Conservation (phyloP, 208 protist genomes). For the Eutreptiella sp. region DNA sequence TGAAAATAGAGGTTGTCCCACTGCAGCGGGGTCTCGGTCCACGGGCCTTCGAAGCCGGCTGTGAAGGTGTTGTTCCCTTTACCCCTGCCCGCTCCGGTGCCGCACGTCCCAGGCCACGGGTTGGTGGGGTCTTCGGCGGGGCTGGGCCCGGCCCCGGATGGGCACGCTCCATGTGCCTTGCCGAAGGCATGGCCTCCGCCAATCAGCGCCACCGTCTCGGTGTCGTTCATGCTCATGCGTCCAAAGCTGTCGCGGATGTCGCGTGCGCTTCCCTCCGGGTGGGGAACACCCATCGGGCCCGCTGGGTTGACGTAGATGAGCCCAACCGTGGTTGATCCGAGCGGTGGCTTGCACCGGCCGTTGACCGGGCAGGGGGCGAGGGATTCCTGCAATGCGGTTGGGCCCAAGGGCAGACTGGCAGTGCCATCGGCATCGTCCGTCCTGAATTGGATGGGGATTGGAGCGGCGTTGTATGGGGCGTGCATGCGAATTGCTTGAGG, state of each 20-base stretch:
- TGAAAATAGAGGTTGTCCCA: conserved; percentile 43
- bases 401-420: conserved; percentile 9
- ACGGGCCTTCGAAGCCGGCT: conserved; percentile 41
- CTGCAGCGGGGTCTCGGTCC: conserved; percentile 34
- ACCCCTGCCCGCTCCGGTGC: conserved; percentile 9
- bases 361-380: conserved; percentile 20
- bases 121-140: conserved; percentile 13
- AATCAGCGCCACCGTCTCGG: conserved; percentile 41
- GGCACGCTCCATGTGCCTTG: conserved; percentile 41
- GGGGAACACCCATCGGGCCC: conserved; percentile 27
- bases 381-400: conserved; percentile 6
- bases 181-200: conserved; percentile 46
- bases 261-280: background rate
- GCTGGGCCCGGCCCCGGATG: conserved; percentile 2
- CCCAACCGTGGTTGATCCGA: conserved; percentile 30
- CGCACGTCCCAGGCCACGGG: background rate
- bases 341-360: conserved; percentile 27
- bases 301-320: conserved; percentile 51
- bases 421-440: conserved; percentile 23
- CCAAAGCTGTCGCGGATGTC: conserved; percentile 37
- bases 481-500: too few relatives aligned
- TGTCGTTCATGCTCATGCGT: conserved; percentile 46
- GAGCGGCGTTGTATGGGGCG: too few relatives aligned
- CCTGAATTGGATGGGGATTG: too few relatives aligned
- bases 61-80: conserved; percentile 38